These are phyloP conservation scores for Monosporozyma unispora DNA, from an alignment of 805 yeast genomes.

Conservation along the genomic window DNA sequence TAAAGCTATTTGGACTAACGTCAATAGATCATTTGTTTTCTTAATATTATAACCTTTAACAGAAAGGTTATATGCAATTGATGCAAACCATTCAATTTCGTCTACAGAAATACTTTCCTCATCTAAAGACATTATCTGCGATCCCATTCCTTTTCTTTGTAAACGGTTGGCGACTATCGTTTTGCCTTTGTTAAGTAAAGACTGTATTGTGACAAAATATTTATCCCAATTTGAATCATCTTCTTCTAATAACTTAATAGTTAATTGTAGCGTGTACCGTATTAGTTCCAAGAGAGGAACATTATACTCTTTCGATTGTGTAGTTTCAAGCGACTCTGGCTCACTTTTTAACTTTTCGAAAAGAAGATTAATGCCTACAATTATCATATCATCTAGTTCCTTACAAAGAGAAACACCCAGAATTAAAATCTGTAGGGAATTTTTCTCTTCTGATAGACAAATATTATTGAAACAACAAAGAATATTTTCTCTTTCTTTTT, in stretches of 20 bases:
- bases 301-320: not conserved
- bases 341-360: slow-evolving; percentile 19
- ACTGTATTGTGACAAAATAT: not conserved
- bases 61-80: slow-evolving; percentile 29
- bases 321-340: too few relatives aligned
- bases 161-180: slow-evolving; percentile 9
- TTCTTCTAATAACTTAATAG: slow-evolving; percentile 21
- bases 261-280: slow-evolving; percentile 27
- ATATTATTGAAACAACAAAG: slow-evolving; percentile 29
- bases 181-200: slow-evolving; percentile 7
- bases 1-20: slow-evolving; percentile 16
- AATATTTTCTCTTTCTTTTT: slow-evolving; percentile 10
- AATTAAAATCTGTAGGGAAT: slow-evolving; percentile 27
- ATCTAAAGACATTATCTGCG: slow-evolving; percentile 26
- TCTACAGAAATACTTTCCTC: slow-evolving; percentile 16
- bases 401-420: slow-evolving; percentile 29
- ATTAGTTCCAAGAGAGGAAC: slow-evolving; percentile 21
- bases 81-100: slow-evolving; percentile 36
- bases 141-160: slow-evolving; percentile 5
- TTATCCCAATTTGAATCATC: not conserved
- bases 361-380: slow-evolving; percentile 20
- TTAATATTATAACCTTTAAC: slow-evolving; percentile 18
- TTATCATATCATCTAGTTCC: slow-evolving; percentile 17
- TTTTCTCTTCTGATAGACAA: slow-evolving; percentile 29
- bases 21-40: slow-evolving; percentile 7